Percentiles rank a stretch among this genome's conserved stretches.
phyloP scores from a whole-genome alignment of 2,329 filamentous ascomycete genomes.

The Fonsecaea nubica region DNA sequence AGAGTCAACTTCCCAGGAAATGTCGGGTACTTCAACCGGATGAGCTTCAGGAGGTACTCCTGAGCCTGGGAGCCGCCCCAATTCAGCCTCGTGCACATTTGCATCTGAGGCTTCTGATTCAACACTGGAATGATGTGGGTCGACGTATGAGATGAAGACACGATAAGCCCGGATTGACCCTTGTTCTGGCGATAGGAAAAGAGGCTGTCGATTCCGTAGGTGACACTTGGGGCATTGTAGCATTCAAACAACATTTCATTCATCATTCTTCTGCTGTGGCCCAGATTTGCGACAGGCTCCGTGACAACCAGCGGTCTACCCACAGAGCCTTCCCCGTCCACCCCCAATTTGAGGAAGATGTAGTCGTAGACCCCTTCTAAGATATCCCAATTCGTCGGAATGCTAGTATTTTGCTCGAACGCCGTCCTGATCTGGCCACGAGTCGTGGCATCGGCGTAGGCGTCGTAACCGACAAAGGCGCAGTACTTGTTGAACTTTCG shows the following conservation, averaged over 20 bases:
- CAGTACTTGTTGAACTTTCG: constrained; percentile 91
- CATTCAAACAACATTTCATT: constrained; percentile 97
- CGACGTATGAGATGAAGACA: constrained; percentile 90
- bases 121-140: constrained; percentile 95
- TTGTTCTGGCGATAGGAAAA: constrained; percentile 95
- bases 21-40: constrained; percentile 83
- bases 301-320: constrained; percentile 93
- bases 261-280: constrained; percentile 91
- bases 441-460: constrained; percentile 92
- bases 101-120: constrained; percentile 81
- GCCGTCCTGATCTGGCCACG: constrained; percentile 87
- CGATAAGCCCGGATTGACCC: constrained; percentile 82
- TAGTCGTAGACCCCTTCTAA: constrained; percentile 96
- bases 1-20: constrained; percentile 86
- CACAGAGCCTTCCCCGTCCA: constrained; percentile 76
- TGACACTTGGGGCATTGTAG: constrained; percentile 86
- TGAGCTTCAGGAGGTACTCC: constrained; percentile 88
- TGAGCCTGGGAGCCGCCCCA: constrained; percentile 92
- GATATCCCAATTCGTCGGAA: constrained; percentile 97
- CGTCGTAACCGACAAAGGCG: constrained; percentile 88
- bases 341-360: constrained; percentile 88
- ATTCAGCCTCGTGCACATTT: constrained; percentile 85
- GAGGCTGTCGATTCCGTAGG: constrained; percentile 93
- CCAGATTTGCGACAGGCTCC: constrained; percentile 88
- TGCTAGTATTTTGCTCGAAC: constrained; percentile 87